Base-by-base conservation (phyloP, 805 yeast genomes). In the Priceomyces carsonii region DNA sequence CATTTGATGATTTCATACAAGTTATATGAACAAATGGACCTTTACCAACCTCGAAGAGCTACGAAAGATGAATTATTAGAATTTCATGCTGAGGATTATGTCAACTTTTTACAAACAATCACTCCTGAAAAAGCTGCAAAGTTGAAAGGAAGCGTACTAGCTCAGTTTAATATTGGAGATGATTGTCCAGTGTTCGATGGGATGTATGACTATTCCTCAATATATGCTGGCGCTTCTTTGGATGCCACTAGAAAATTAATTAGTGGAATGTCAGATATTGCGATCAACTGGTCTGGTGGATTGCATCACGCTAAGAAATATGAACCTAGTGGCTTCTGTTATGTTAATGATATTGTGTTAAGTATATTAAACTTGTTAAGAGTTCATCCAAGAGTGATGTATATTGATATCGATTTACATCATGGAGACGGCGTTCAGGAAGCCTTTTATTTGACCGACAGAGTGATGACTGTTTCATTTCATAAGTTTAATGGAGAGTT, bases 351-450 rank as follows among this genome's bases (percentile, higher is more conserved):
- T 65, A 91, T 91, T 44, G 98, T 89, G 1, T 68, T 91, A 30
- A 88, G 95, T 31, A 87, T 90, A 27, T 69, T 91, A 43, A 88
- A 91, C 57, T 70, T 91, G 26, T 68, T 91, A 42, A 69, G 96
- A 35, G 88, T 86, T 45, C 96, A 90, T 61, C 93, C 96, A 26
- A 75, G 98, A 45, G 96, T 91, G 6, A 70, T 91, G 56, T 91
- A 91, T 58, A 85, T 91, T 36, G 98, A 91, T 61, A 90, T 89
- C 38, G 98, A 91, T 59, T 77, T 91, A 9, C 98, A 91, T 59
- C 98, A 91, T 55, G 98, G 98, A 29, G 98, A 91, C 61, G 98
- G 98, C 45, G 98, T 91, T 13, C 96, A 91, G 60, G 98, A 91
- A 61, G 97, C 97, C 1, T 91, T 91, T 55, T 86, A 91, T 64